These are phyloP conservation scores for Claviceps purpurea DNA, from an alignment of 2,329 filamentous ascomycete species.

Conservation along the genomic window DNA sequence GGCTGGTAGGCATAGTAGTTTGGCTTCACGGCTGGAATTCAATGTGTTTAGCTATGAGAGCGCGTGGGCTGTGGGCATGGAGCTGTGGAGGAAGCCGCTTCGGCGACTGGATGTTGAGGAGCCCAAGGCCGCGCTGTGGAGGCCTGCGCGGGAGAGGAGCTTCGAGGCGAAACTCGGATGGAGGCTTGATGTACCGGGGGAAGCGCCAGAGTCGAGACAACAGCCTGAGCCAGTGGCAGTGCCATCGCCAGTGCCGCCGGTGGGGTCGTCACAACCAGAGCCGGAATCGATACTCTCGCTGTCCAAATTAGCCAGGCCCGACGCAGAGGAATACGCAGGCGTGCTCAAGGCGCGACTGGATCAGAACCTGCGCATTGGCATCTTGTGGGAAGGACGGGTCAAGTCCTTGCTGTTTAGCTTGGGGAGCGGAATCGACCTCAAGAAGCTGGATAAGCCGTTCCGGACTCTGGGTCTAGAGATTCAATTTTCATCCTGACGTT, in stretches of 20 bases:
- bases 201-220: slow-evolving; percentile 13
- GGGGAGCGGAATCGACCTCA: slow-evolving; percentile 73
- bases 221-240: not conserved
- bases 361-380: slow-evolving; percentile 71
- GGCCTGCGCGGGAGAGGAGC: slow-evolving; percentile 20
- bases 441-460: slow-evolving; percentile 62
- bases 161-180: slow-evolving; percentile 41
- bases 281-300: slow-evolving; percentile 2
- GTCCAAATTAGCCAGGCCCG: slow-evolving; percentile 13
- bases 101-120: slow-evolving; percentile 24
- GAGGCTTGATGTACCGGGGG: slow-evolving; percentile 29
- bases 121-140: not conserved
- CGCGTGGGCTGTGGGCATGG: slow-evolving; percentile 79
- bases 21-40: slow-evolving; percentile 89
- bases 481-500: slow-evolving; percentile 67
- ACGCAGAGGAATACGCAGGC: slow-evolving; percentile 59
- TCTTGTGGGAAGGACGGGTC: slow-evolving; percentile 85
- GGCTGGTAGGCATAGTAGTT: slow-evolving; percentile 66
- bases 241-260: not conserved
- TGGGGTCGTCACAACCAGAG: not conserved
- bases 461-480: slow-evolving; percentile 65
- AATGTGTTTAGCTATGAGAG: slow-evolving; percentile 98
- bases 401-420: slow-evolving; percentile 89
- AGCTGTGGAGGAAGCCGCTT: slow-evolving; percentile 66
- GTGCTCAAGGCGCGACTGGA: slow-evolving; percentile 85